Conservation (phyloP, 768 basidiomycete species). For the Suillus fuscotomentosus region DNA sequence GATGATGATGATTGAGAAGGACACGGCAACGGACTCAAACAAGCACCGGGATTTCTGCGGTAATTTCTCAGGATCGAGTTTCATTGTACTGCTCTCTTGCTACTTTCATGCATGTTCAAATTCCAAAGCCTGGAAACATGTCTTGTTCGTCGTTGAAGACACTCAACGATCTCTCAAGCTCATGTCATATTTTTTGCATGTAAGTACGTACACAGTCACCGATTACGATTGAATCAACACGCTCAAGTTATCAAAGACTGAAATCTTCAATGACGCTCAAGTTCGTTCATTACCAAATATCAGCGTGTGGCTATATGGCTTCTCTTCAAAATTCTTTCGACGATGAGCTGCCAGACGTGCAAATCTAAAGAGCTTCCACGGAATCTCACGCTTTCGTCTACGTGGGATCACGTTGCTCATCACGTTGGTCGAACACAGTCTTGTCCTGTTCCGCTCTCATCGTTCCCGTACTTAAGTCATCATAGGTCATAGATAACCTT, state of each 20-base stretch:
- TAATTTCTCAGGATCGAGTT: constrained; percentile 28
- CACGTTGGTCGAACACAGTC: background rate
- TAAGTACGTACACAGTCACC: background rate
- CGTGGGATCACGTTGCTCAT: background rate
- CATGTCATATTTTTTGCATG: background rate
- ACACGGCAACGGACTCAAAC: constrained; percentile 2
- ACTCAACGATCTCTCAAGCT: background rate
- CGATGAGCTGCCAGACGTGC: background rate
- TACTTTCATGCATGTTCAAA: background rate
- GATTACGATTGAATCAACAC: background rate
- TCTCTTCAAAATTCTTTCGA: background rate
- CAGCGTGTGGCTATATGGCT: background rate
- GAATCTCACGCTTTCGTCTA: background rate
- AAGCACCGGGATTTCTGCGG: constrained; percentile 8
- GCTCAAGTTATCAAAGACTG: background rate
- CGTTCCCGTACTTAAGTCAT: too few species aligned
- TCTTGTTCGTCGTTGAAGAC: background rate
- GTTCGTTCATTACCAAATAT: background rate
- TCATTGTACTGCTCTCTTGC: background rate
- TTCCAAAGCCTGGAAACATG: background rate
- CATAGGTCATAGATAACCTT: too few species aligned
- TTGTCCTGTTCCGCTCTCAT: background rate
- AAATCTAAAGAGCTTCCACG: background rate
- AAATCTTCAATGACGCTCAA: background rate
- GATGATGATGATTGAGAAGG: background rate